Evolutionary conservation across 768 basidiomycete species (phyloP), one percentile per base, ranked within the genome.

Genomic region (Amanita rubescens): DNA sequence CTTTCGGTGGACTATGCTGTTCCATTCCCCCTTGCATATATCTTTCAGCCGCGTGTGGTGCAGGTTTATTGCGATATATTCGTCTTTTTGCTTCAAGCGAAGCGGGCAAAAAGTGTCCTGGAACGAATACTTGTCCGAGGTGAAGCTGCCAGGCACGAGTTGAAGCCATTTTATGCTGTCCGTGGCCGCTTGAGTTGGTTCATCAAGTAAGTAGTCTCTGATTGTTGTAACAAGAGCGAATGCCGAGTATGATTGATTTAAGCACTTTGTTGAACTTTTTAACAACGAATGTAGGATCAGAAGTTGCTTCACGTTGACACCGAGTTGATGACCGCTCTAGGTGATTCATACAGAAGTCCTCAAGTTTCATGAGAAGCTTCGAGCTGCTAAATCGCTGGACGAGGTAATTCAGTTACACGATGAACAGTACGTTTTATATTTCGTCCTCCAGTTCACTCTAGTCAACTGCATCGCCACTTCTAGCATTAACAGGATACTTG

Each of bases 161-260:
- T 85, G 60, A 90, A 88, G 67, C 74, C 75, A 12, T 83, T 91
- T 59, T 89, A 88, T 63, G 85, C 85, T 0, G 78, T 90, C 75
- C 70, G 89, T 57, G 81, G 83, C 58, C 82, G 84, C 52, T 60
- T 93, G 55, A 85, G 85, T 54, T 93, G 90, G 90, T 87, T 91
- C 59, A 77, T 87, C 64, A 90, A 87, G 90, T 90, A 62, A 60
- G 85, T 75, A 5, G n/a, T n/a, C n/a, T n/a, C n/a, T 8, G n/a
- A 17, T 10, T 45, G 42, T 6, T 32, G 22, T 25, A 15, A 41
- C 30, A 32, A 12, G 12, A 47, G 14, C 55, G 8, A 12, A 42
- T 1, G 15, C 11, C 24, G 32, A 35, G 54, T 14, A 55, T 42
- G 4, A 8, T 14, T 22, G n/a, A n/a, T n/a, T n/a, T 19, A 45